These are phyloP conservation scores for Athelia psychrophila DNA, from an alignment of 1,284 basidiomycete genomes.

Conservation along the genomic window DNA sequence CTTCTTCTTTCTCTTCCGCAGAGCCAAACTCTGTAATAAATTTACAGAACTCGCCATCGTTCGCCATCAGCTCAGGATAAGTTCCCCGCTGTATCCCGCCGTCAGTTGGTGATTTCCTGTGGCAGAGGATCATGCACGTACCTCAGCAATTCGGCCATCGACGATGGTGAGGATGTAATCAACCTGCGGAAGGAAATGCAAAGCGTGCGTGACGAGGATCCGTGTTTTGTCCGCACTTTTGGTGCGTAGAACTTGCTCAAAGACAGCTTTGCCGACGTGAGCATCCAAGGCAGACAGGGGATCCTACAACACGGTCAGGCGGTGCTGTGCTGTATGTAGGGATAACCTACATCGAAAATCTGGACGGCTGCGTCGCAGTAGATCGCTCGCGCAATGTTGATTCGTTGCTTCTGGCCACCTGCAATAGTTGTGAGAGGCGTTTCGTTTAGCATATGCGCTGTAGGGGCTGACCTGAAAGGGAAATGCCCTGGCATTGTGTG, in stretches of 20 bases:
- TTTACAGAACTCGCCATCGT: constrained; percentile 66
- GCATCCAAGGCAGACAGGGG: constrained; percentile 80
- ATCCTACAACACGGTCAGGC: constrained; percentile 39
- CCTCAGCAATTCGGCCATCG: constrained; percentile 74
- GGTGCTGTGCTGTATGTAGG: background rate
- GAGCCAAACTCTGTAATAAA: constrained; percentile 70
- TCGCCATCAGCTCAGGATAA: constrained; percentile 63
- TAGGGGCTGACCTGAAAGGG: constrained; percentile 56
- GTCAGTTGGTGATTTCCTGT: too few species aligned
- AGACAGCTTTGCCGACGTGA: constrained; percentile 85
- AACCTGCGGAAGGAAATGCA: constrained; percentile 78
- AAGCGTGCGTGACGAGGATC: constrained; percentile 80
- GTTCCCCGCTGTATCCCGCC: constrained; percentile 42
- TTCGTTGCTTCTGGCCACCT: constrained; percentile 70
- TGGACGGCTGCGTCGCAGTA: constrained; percentile 86
- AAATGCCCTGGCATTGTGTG: constrained; percentile 54
- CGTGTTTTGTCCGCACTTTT: constrained; percentile 67
- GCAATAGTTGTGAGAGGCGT: background rate
- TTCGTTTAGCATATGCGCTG: background rate
- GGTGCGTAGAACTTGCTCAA: constrained; percentile 79
- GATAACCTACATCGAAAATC: constrained; percentile 63
- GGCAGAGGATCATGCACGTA: too few species aligned
- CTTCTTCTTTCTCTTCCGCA: constrained; percentile 36
- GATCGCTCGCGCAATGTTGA: constrained; percentile 80
- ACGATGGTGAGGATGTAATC: constrained; percentile 72